Evolutionary conservation across 2,329 filamentous ascomycete species (phyloP), one percentile per base, ranked within the genome.

Genomic region (Cladosporium austrohemisphaericum): DNA sequence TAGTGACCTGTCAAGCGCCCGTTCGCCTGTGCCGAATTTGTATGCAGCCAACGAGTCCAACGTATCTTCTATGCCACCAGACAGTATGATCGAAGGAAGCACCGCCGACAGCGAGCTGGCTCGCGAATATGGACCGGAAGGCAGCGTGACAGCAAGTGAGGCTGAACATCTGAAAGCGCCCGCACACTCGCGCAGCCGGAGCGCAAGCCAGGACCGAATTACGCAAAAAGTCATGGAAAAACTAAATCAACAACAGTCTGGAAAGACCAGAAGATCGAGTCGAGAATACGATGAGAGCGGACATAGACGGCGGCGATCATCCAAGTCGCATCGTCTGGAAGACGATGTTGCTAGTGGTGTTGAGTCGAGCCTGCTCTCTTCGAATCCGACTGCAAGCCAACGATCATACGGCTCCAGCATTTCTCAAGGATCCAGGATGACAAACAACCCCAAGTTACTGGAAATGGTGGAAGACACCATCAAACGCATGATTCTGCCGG

Each of bases 401-500:
- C 75, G 78, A 53, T 85, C 83, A 7, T 77, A 79, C 55, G 74
- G 74, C 29, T 83, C 80, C 23, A 77, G 76, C 28, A 75, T 73
- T 26, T 80, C 78, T 14, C 78, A 78, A 52, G 68, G 69, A 1
- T 88, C 88, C 3, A 92, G 88, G 0, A 87, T 94, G 69, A 88
- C 94, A 65, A 95, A 94, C 70, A 95, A 96, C 61, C 91, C 91
- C 0, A 93, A 89, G 64, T 73, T 96, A 2, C 77, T 96, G 2
- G 88, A 93, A 61, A 93, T 90, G 0, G 91, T 96, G 3, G 91
- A 96, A 70, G 90, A 95, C 69, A 90, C 90, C 11, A 95, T 96
- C 62, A 84, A 89, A 55, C 81, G 90, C 41, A 76, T 95, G 41
- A 95, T 96, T 46, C 72, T 98, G 2, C 93, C 93, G 0, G 92